These are phyloP conservation scores for Arthrobotrys musiformis DNA, from an alignment of 2,329 filamentous ascomycete genomes.

Conservation along the genomic window DNA sequence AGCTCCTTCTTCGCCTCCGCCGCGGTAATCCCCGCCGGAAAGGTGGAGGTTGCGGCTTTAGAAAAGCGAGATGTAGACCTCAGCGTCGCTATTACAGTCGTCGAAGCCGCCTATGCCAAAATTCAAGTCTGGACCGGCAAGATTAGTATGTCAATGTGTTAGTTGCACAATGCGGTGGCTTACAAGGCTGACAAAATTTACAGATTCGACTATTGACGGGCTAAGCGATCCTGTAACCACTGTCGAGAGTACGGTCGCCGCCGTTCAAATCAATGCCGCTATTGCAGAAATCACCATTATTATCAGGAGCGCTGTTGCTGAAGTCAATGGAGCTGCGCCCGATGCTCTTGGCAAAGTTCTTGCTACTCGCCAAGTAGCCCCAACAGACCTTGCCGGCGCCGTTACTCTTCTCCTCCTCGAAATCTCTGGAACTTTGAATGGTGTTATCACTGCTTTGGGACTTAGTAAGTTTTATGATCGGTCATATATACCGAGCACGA, in stretches of 20 bases:
- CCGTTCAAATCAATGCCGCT: constrained; percentile 11
- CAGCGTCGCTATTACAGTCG: neutral
- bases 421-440: constrained; percentile 25
- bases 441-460: constrained; percentile 33
- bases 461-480: constrained; percentile 3
- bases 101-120: neutral
- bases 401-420: constrained; percentile 24
- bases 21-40: constrained; percentile 8
- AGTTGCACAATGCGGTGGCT: neutral
- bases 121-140: constrained; percentile 16
- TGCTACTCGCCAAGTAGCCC: neutral
- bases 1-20: constrained; percentile 27
- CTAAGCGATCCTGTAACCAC: neutral
- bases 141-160: constrained; percentile 9
- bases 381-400: constrained; percentile 11
- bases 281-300: neutral
- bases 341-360: neutral
- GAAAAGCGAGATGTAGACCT: constrained; percentile 13
- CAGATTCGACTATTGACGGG: constrained; percentile 26
- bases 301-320: neutral
- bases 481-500: too few species aligned
- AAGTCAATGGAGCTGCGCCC: constrained; percentile 1
- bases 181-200: neutral
- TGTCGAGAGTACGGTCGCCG: constrained; percentile 3
- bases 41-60: neutral